Conservation (phyloP, 805 yeast genomes). For the Pachysolen tannophilus region DNA sequence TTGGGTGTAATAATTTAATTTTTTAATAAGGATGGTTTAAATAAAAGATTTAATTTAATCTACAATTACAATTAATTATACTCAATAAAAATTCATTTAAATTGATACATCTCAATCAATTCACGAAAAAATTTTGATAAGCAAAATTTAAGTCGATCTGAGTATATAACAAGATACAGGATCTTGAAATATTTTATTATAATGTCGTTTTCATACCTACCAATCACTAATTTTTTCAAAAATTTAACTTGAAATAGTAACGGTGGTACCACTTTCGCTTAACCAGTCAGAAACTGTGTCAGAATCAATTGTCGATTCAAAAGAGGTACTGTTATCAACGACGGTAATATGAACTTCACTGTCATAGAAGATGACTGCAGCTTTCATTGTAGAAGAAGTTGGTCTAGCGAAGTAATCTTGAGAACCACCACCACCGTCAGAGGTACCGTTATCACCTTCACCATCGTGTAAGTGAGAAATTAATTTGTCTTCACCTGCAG, state of each 20-base stretch:
- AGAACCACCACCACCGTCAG: constrained; percentile 80
- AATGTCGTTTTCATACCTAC: no score
- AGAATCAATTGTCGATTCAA: constrained; percentile 44
- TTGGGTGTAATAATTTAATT: no score
- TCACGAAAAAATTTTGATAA: no score
- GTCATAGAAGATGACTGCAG: constrained; percentile 76
- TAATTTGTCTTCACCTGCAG: constrained; percentile 66
- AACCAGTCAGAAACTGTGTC: constrained; percentile 58
- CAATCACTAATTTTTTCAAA: no score
- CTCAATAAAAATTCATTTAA: no score
- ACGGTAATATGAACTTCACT: constrained; percentile 49
- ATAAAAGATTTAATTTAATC: no score
- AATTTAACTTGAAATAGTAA: constrained; percentile 11
- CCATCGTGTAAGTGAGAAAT: constrained; percentile 79
- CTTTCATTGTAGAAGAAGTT: constrained; percentile 65
- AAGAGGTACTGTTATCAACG: constrained; percentile 45
- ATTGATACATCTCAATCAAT: no score
- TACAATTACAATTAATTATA: no score
- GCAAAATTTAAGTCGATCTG: no score
- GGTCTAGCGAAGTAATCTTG: constrained; percentile 88
- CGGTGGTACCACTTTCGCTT: constrained; percentile 40
- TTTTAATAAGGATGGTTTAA: no score
- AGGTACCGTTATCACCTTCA: constrained; percentile 54
- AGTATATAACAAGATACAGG: no score
- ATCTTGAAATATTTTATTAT: no score